These are phyloP conservation scores for Verticillium alfalfae DNA, from an alignment of 2,329 filamentous ascomycete genomes.

Conservation along the genomic window DNA sequence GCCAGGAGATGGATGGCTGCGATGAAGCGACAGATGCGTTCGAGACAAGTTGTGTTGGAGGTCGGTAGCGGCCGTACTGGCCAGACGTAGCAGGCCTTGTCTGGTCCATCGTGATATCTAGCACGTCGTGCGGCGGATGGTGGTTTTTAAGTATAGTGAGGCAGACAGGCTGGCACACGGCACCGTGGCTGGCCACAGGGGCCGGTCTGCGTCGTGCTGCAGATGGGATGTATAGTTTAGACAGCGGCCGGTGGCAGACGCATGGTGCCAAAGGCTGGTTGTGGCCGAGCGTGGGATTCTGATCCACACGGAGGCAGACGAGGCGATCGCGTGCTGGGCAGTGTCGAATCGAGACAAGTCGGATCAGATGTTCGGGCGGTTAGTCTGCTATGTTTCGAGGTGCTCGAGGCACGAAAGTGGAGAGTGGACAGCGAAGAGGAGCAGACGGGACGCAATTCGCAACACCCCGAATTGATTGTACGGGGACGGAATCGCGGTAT, in stretches of 20 bases:
- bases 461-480: neutral
- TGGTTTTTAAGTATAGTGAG: neutral
- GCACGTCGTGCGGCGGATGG: conserved; percentile 3
- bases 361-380: neutral
- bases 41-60: neutral
- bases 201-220: conserved; percentile 5
- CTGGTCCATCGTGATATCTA: conserved; percentile 6
- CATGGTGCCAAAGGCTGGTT: conserved; percentile 4
- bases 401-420: neutral
- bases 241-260: conserved; percentile 8
- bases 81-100: conserved; percentile 2
- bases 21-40: neutral
- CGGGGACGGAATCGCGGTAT: neutral
- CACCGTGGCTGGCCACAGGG: neutral
- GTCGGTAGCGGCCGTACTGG: conserved; percentile 3
- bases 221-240: conserved; percentile 3
- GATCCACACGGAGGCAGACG: neutral
- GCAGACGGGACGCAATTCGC: neutral
- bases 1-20: neutral
- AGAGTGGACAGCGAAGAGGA: neutral
- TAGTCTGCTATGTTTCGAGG: neutral
- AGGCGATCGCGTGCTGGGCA: neutral
- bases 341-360: neutral
- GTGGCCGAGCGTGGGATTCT: conserved; percentile 3
- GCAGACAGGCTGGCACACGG: neutral